Percentiles rank a stretch among this genome's conserved stretches.
phyloP scores from a whole-genome alignment of 2,329 filamentous ascomycete genomes.

The Teratosphaeria viscida region DNA sequence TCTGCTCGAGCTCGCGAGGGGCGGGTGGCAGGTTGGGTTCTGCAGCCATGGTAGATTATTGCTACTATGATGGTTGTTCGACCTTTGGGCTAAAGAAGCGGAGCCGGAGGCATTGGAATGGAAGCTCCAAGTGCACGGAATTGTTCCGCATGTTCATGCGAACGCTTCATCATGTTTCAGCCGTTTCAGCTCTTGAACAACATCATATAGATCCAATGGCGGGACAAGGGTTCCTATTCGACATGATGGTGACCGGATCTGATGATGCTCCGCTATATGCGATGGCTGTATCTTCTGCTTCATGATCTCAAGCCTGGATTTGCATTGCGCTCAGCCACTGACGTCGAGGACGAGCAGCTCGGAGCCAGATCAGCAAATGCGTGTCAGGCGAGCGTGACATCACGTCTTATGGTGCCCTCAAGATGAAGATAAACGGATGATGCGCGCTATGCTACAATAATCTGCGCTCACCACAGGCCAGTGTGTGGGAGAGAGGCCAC shows the following conservation, averaged over 20 bases:
- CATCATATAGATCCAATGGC: background rate
- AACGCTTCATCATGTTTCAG: background rate
- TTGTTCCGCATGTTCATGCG: background rate
- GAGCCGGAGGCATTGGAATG: background rate
- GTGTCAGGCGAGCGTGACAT: background rate
- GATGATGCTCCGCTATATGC: too few species aligned
- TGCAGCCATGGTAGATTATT: constrained; percentile 8
- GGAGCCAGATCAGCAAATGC: background rate
- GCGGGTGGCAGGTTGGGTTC: constrained; percentile 18
- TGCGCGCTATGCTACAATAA: background rate
- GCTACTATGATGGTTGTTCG: background rate
- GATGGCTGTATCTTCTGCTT: too few species aligned
- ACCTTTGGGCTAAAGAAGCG: background rate
- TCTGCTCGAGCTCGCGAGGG: constrained; percentile 28
- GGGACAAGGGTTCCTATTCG: too few species aligned
- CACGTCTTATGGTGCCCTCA: background rate
- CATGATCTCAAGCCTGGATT: too few species aligned
- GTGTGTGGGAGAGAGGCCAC: background rate
- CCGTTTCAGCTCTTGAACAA: background rate
- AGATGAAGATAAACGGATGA: background rate
- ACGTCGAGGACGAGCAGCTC: too few species aligned
- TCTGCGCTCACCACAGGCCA: background rate
- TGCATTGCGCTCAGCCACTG: too few species aligned
- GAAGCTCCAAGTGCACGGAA: background rate
- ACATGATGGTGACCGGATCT: too few species aligned